These are phyloP conservation scores for Leccinum uliginosum DNA, from an alignment of 768 basidiomycete genomes.

Conservation along the genomic window DNA sequence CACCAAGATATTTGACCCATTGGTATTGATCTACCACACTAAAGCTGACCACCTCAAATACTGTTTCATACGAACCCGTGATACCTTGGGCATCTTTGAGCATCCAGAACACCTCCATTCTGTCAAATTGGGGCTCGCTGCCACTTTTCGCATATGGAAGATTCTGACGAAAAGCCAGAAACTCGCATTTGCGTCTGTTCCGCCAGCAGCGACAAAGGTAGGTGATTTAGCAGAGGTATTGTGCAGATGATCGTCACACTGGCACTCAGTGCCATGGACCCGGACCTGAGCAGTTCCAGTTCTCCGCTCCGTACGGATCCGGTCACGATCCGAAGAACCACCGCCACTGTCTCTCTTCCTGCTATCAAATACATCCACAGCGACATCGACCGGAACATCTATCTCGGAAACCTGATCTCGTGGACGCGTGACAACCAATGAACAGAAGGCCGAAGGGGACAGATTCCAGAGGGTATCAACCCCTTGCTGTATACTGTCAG, in stretches of 20 bases:
- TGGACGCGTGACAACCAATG: conserved; percentile 59
- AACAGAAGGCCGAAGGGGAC: conserved; percentile 56
- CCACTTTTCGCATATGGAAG: conserved; percentile 74
- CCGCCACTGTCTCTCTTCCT: conserved; percentile 51
- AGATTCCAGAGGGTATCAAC: too few species aligned
- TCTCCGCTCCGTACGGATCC: conserved; percentile 22
- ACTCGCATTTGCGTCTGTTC: neutral
- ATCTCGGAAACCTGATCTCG: conserved; percentile 57
- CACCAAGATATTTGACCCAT: too few species aligned
- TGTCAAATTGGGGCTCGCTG: conserved; percentile 60
- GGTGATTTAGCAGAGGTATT: conserved; percentile 47
- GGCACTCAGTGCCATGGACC: neutral
- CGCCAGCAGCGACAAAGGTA: conserved; percentile 33
- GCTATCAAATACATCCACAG: conserved; percentile 71
- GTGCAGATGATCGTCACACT: conserved; percentile 37
- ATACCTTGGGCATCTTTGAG: too few species aligned
- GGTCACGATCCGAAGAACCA: conserved; percentile 48
- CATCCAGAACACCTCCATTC: too few species aligned
- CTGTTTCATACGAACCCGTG: too few species aligned
- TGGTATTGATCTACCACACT: too few species aligned
- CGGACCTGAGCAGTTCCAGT: neutral
- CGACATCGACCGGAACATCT: conserved; percentile 59
- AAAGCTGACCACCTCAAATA: too few species aligned
- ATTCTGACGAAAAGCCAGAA: conserved; percentile 1
- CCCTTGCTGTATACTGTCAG: too few species aligned